phyloP scores from a whole-genome alignment of 352 stramenopile genomes.

The Thalassiosira mediterranea region DNA sequence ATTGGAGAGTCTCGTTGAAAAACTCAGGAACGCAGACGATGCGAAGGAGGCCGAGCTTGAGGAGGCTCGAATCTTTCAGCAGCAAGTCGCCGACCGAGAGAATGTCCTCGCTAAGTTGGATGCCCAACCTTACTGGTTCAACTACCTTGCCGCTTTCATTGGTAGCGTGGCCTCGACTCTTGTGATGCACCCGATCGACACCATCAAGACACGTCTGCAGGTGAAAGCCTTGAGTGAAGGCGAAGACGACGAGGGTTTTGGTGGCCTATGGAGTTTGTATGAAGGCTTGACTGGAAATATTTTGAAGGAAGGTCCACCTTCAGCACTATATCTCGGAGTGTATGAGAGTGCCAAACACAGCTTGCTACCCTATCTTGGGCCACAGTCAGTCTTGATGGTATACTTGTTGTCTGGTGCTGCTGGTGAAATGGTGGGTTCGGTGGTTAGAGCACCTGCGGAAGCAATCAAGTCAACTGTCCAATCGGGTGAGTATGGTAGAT shows the following conservation, averaged over 20 bases:
- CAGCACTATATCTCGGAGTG: slow-evolving; percentile 57
- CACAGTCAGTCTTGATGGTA: slow-evolving; percentile 24
- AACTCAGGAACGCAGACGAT: too few species aligned
- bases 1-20: slow-evolving; percentile 21
- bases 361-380: slow-evolving; percentile 17
- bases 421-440: slow-evolving; percentile 45
- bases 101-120: slow-evolving; percentile 29
- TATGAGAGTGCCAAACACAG: slow-evolving; percentile 52
- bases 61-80: slow-evolving; percentile 10
- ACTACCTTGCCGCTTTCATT: slow-evolving; percentile 53
- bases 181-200: slow-evolving; percentile 65
- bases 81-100: slow-evolving; percentile 25
- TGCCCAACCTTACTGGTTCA: slow-evolving; percentile 55
- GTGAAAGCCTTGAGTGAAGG: slow-evolving; percentile 6
- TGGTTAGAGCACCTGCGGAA: slow-evolving; percentile 56
- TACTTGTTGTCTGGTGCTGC: slow-evolving; percentile 50
- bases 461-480: slow-evolving; percentile 53
- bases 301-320: slow-evolving; percentile 61
- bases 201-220: slow-evolving; percentile 54
- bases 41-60: slow-evolving; percentile 4
- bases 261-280: slow-evolving; percentile 35
- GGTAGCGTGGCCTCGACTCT: slow-evolving; percentile 41
- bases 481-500: too few species aligned
- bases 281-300: slow-evolving; percentile 52
- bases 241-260: slow-evolving; percentile 16